phyloP scores from a whole-genome alignment of 202 grass and related monocot species.

The Schoenoplectus triqueter region DNA sequence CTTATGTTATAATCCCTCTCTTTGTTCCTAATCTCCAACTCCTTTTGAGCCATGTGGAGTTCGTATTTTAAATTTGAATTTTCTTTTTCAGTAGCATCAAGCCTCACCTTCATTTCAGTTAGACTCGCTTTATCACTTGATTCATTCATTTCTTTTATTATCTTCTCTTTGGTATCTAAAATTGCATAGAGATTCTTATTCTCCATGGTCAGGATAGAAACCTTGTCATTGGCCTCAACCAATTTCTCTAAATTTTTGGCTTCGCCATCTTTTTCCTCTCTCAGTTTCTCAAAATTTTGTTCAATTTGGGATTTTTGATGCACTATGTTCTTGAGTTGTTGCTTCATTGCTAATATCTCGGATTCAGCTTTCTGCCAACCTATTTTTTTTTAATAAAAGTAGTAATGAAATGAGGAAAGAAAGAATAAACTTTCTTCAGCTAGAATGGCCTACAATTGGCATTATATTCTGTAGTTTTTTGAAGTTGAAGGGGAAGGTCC shows the following conservation, averaged over 20 bases:
- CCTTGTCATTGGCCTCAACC: conserved; percentile 53
- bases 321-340: conserved; percentile 37
- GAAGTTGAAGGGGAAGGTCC: too few relatives aligned
- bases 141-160: conserved; percentile 50
- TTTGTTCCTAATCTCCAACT: conserved; percentile 79
- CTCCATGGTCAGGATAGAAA: conserved; percentile 42
- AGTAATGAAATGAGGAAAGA: not conserved
- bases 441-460: not conserved
- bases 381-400: conserved; percentile 33
- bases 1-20: conserved; percentile 81
- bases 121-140: conserved; percentile 52
- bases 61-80: conserved; percentile 68
- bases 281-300: conserved; percentile 42
- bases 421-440: not conserved
- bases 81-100: conserved; percentile 64
- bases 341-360: conserved; percentile 42
- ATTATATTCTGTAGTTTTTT: not conserved
- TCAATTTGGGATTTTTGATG: conserved; percentile 44
- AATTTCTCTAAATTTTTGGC: conserved; percentile 53
- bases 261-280: conserved; percentile 72
- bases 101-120: conserved; percentile 46
- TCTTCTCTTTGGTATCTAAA: conserved; percentile 55
- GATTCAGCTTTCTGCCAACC: conserved; percentile 60
- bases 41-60: conserved; percentile 74
- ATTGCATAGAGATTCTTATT: conserved; percentile 57